Evolutionary conservation across 345 rosid species (phyloP).

Genomic region (Fremontodendron californicum): DNA sequence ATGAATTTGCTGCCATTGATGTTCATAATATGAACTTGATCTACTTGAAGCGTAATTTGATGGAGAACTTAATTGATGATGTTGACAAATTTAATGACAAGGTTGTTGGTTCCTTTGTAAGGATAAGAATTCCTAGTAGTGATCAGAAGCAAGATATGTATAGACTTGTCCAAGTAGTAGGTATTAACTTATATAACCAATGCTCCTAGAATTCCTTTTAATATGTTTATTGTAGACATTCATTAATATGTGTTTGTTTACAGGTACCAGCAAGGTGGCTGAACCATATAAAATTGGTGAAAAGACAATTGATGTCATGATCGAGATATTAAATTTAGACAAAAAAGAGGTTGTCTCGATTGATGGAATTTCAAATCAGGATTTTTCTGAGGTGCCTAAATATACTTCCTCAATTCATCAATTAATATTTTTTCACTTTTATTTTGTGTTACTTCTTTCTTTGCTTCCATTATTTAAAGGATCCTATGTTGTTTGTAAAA

Average conservation of each 20-base stretch:
- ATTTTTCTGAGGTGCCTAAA: conserved; percentile 74
- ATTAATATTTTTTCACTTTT: neutral
- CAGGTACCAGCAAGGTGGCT: conserved; percentile 56
- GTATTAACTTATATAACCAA: conserved; percentile 38
- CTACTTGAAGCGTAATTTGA: conserved; percentile 59
- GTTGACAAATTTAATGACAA: conserved; percentile 58
- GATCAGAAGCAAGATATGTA: conserved; percentile 69
- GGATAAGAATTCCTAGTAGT: conserved; percentile 57
- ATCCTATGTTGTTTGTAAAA: neutral
- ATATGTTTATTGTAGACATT: neutral
- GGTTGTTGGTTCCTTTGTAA: conserved; percentile 86
- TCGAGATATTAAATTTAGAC: conserved; percentile 68
- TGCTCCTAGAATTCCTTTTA: neutral
- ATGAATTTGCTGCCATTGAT: conserved; percentile 84
- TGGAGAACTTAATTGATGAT: conserved; percentile 68
- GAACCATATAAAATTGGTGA: conserved; percentile 65
- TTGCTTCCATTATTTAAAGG: neutral
- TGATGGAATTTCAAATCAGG: conserved; percentile 74
- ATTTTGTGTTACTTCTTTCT: neutral
- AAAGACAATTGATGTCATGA: conserved; percentile 51
- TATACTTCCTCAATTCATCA: neutral
- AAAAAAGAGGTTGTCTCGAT: conserved; percentile 70
- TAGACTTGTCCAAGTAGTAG: conserved; percentile 88
- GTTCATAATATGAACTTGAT: conserved; percentile 73
- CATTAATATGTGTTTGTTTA: conserved; percentile 12